These are phyloP conservation scores for Pelargonium myrrhifolium DNA, from an alignment of 441 rosid genomes.

Conservation along the genomic window DNA sequence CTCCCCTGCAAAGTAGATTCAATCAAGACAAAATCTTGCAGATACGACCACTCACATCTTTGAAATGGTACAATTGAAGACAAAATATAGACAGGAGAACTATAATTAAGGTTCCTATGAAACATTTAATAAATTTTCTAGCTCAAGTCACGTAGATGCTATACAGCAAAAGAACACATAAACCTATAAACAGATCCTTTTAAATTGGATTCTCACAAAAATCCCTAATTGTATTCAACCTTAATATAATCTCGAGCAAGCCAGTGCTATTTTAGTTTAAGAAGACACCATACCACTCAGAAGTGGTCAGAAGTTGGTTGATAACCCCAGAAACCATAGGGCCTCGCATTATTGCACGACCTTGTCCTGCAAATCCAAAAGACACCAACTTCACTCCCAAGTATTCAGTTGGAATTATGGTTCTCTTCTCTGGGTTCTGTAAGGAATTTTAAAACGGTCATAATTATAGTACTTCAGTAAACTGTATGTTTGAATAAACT, in stretches of 20 bases:
- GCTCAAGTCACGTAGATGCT: background rate
- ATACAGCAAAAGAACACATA: background rate
- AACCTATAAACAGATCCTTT: background rate
- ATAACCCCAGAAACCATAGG: conserved; percentile 99
- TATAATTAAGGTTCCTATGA: background rate
- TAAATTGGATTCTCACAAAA: background rate
- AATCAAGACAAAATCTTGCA: conserved; percentile 4
- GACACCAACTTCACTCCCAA: conserved; percentile 92
- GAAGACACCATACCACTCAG: conserved; percentile 65
- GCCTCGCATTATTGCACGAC: conserved; percentile 93
- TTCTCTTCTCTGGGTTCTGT: conserved; percentile 78
- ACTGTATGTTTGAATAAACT: conserved; percentile 13
- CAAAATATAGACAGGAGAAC: background rate
- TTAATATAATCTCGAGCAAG: background rate
- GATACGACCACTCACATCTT: background rate
- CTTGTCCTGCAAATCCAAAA: conserved; percentile 95
- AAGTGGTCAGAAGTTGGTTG: conserved; percentile 79
- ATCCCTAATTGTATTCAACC: background rate
- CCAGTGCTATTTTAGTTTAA: conserved; percentile 9
- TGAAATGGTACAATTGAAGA: background rate
- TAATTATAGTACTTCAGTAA: conserved; percentile 14
- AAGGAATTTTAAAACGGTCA: conserved; percentile 22
- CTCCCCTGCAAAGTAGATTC: conserved; percentile 56
- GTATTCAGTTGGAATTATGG: conserved; percentile 87
- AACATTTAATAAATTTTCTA: background rate